Evolutionary conservation across 73 alveolate species (phyloP), one percentile per base, ranked within the genome.

Genomic region (Symbiodinium natans): DNA sequence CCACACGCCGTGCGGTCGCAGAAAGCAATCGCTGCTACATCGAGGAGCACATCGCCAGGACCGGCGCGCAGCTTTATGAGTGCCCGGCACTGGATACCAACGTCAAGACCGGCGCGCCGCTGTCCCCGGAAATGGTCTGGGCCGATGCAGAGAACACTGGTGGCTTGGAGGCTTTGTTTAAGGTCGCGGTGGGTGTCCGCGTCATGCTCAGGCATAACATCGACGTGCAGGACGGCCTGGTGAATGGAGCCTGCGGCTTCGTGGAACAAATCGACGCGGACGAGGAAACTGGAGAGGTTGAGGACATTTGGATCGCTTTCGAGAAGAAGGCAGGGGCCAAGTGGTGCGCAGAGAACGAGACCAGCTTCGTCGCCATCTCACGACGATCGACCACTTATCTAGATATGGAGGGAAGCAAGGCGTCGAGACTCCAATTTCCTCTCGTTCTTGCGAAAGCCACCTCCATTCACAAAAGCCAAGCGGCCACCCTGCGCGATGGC

Each of bases 391-490:
- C 95, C 46, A 7, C 33, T 2, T 88, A 2, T 13, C 42, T 21
- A 15, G 95, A 41, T 74, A 88, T 33, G 31, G 86, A 88, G 3
- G 86, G 86, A 33, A 56, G 48, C 71, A 38, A 41, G 36, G 95
- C 73, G 36, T 63, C 38, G 74, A 36, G 95, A 48, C 25, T 54
- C 48, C 95, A 88, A 63, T 88, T 88, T 21, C 95, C 95, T 0
- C 36, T 88, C 42, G 86, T 41, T 3, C 17, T 88, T 59, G 84
- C 95, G 39, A 40, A 63, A 8, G 95, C 95, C n/a, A n/a, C n/a
- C 21, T 19, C 68, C 17, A 86, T 86, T 29, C 94, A 86, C 94
- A 86, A 86, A 19, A 52, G 83, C 83, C 93, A 86, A 33, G 93
- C 93, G 34, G 93, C 83, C 54, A 86, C 93, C 25, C 56, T 46